Conservation (phyloP, 2,329 filamentous ascomycete species). For the Colletotrichum falcatum region DNA sequence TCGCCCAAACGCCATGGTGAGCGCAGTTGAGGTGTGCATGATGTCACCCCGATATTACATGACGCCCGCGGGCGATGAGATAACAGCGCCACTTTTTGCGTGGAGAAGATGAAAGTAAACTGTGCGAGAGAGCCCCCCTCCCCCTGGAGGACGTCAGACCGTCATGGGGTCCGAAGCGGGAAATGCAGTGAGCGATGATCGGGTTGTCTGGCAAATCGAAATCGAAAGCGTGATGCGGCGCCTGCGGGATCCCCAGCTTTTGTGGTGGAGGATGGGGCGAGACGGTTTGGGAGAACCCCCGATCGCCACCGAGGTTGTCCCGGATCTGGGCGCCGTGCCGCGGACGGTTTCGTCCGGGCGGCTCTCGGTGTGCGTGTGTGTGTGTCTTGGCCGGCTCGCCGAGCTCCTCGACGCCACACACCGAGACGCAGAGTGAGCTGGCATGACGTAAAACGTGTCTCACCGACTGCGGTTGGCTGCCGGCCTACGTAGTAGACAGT, state of each 20-base stretch:
- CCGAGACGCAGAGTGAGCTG: background rate
- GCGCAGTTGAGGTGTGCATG: background rate
- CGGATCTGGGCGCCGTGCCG: background rate
- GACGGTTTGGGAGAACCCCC: too few relatives aligned
- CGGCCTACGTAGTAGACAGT: too few relatives aligned
- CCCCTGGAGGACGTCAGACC: conserved; percentile 17
- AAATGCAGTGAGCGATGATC: background rate
- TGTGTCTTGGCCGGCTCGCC: background rate
- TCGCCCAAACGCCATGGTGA: background rate
- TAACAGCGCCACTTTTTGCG: conserved; percentile 35
- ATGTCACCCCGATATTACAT: conserved; percentile 31
- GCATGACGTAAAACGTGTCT: conserved; percentile 20
- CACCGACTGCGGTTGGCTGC: conserved; percentile 14
- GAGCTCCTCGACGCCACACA: background rate
- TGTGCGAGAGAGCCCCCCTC: conserved; percentile 4
- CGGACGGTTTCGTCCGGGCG: conserved; percentile 15
- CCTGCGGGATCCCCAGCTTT: conserved; percentile 10
- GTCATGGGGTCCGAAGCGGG: background rate
- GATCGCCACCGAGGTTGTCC: background rate
- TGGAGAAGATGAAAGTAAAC: background rate
- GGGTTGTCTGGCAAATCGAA: conserved; percentile 3
- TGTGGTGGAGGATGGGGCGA: too few relatives aligned
- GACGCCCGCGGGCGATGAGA: conserved; percentile 20
- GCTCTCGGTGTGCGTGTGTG: background rate
- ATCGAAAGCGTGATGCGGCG: too few relatives aligned